A percentile compares a stretch with the other conserved stretches of the same genome.
Evolutionary conservation across 2,329 filamentous ascomycete genomes (phyloP).

Genomic region (Monilinia fructigena): DNA sequence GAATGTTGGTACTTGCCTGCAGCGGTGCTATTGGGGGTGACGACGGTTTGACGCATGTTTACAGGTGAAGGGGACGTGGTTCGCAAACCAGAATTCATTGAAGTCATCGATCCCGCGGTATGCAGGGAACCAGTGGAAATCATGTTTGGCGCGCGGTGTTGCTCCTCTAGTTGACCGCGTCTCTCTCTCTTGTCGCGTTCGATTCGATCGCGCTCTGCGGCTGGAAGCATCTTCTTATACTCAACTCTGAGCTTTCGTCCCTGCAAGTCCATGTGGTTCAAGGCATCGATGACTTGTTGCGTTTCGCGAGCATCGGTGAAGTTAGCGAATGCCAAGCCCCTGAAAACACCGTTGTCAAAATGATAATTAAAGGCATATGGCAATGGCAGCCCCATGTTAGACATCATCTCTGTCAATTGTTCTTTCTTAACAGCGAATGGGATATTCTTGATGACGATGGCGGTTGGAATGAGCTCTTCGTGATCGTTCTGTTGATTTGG

Average conservation of each 20-base stretch:
- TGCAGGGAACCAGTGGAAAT: conserved; percentile 58
- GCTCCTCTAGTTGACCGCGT: conserved; percentile 92
- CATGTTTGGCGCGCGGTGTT: conserved; percentile 65
- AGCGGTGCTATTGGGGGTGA: conserved; percentile 23
- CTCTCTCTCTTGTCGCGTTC: conserved; percentile 96
- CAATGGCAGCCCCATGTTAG: conserved; percentile 86
- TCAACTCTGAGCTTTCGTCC: conserved; percentile 93
- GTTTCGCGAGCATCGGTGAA: conserved; percentile 96
- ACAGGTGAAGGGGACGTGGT: conserved; percentile 39
- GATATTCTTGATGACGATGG: conserved; percentile 99
- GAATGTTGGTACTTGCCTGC: conserved; percentile 26
- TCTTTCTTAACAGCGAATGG: conserved; percentile 98
- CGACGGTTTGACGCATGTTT: conserved; percentile 31
- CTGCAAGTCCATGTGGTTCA: conserved; percentile 95
- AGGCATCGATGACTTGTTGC: conserved; percentile 81
- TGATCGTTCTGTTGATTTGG: conserved; percentile 26
- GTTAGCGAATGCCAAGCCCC: conserved; percentile 94
- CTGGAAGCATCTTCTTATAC: conserved; percentile 99
- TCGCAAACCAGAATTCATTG: conserved; percentile 62
- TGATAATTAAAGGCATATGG: conserved; percentile 99
- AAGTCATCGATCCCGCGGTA: conserved; percentile 79
- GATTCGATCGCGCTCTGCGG: conserved; percentile 91
- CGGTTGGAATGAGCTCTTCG: conserved; percentile 94
- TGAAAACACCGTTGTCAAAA: conserved; percentile 96
- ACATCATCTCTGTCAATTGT: conserved; percentile 89